A percentile compares a stretch with the other conserved stretches of the same genome.
Evolutionary conservation across 441 rosid species (phyloP).

Genomic region (Pelargonium myrrhifolium): DNA sequence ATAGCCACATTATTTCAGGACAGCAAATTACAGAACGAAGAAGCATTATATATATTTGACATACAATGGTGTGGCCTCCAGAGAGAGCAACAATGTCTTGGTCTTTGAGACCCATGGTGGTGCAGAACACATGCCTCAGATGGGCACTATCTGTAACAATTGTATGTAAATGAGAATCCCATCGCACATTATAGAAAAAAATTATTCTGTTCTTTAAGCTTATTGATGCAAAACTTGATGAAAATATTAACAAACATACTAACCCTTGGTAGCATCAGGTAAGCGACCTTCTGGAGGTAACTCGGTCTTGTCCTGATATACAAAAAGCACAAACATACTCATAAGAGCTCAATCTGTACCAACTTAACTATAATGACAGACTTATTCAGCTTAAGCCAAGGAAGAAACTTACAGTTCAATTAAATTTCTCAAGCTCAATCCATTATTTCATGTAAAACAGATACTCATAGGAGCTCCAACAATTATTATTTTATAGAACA

Average conservation of each 20-base stretch:
- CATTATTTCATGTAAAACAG: too few relatives aligned
- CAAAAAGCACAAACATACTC: slow-evolving; percentile 10
- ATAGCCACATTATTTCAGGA: too few relatives aligned
- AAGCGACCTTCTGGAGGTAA: slow-evolving; percentile 95
- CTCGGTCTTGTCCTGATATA: slow-evolving; percentile 72
- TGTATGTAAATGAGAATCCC: neutral
- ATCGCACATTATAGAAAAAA: neutral
- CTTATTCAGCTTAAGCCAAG: too few relatives aligned
- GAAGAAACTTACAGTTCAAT: too few relatives aligned
- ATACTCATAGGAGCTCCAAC: too few relatives aligned
- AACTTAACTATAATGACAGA: too few relatives aligned
- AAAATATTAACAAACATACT: neutral
- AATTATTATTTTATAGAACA: too few relatives aligned
- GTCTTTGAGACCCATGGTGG: slow-evolving; percentile 81
- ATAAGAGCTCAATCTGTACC: too few relatives aligned
- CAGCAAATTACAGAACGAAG: too few relatives aligned
- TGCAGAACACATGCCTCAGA: slow-evolving; percentile 59
- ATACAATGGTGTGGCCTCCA: slow-evolving; percentile 92
- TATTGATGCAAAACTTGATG: neutral
- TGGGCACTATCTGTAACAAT: slow-evolving; percentile 51
- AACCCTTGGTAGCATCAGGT: slow-evolving; percentile 85
- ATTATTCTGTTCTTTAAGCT: neutral
- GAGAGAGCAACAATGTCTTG: slow-evolving; percentile 85
- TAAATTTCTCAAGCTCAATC: too few relatives aligned
- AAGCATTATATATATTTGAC: slow-evolving; percentile 8